Conservation (phyloP, 139 green algal species). For the Coccomyxa sp. region DNA sequence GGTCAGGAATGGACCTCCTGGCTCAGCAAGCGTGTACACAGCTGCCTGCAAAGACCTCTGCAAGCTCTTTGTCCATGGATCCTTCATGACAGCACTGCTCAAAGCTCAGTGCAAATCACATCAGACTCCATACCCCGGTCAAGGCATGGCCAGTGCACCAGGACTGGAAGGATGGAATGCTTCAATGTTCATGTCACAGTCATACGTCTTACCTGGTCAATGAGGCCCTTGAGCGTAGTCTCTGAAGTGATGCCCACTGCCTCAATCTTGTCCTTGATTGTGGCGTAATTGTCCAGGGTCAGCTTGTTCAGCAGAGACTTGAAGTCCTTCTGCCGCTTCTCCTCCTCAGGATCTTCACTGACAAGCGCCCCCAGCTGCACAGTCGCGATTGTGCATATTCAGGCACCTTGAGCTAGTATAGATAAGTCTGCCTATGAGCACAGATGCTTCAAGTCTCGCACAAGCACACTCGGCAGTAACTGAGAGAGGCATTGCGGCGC, state of each 20-base stretch:
- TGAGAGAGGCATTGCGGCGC: not conserved
- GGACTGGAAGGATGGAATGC: too few relatives aligned
- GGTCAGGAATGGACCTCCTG: too few relatives aligned
- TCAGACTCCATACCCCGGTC: too few relatives aligned
- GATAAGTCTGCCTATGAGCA: not conserved
- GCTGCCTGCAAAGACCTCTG: too few relatives aligned
- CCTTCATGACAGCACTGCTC: too few relatives aligned
- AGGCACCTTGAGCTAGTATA: not conserved
- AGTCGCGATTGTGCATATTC: too few relatives aligned
- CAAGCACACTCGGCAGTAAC: not conserved
- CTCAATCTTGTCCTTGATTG: slow-evolving; percentile 76
- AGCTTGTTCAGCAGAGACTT: slow-evolving; percentile 98
- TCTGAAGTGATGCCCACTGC: slow-evolving; percentile 73
- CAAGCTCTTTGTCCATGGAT: too few relatives aligned
- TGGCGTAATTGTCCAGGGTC: slow-evolving; percentile 96
- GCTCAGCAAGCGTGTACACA: too few relatives aligned
- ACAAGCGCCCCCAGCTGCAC: slow-evolving; percentile 39
- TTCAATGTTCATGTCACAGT: too few relatives aligned
- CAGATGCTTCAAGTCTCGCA: not conserved
- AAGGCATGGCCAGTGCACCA: too few relatives aligned
- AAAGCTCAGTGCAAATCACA: too few relatives aligned
- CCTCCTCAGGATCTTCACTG: slow-evolving; percentile 86
- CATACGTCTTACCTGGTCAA: too few relatives aligned
- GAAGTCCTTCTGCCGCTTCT: slow-evolving; percentile 84
- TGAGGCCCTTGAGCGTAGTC: slow-evolving; percentile 77